phyloP scores from a whole-genome alignment of 495 filamentous ascomycete species.

The Daldinia vernicosa region DNA sequence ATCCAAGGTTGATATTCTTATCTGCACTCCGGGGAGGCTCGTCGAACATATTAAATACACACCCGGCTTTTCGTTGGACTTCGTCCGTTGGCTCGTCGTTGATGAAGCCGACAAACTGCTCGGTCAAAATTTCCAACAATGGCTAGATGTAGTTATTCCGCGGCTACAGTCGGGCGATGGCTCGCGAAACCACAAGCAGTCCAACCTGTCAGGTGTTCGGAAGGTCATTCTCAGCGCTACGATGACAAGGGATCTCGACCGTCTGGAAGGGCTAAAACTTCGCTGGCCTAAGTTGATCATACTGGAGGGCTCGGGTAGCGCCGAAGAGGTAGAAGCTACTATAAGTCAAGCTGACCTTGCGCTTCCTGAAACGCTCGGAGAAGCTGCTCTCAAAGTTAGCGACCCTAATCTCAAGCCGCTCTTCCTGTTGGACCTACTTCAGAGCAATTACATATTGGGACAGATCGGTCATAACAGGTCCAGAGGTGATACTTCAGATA shows the following conservation, averaged over 20 bases:
- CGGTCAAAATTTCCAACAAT: conserved; percentile 91
- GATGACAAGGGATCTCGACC: conserved; percentile 88
- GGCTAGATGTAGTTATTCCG: conserved; percentile 77
- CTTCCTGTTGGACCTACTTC: conserved; percentile 73
- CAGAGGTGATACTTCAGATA: conserved; percentile 28
- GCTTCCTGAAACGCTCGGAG: conserved; percentile 74
- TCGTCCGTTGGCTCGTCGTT: conserved; percentile 85
- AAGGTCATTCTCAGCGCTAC: conserved; percentile 92
- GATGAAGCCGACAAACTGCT: conserved; percentile 95
- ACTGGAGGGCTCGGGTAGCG: conserved; percentile 63
- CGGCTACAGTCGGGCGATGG: conserved; percentile 62
- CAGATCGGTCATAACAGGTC: conserved; percentile 4
- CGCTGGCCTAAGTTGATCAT: conserved; percentile 78
- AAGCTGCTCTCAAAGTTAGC: conserved; percentile 77
- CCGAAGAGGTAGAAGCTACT: conserved; percentile 43
- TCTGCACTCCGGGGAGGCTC: conserved; percentile 90
- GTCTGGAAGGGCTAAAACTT: conserved; percentile 77
- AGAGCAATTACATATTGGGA: conserved; percentile 48
- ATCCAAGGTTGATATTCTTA: conserved; percentile 85
- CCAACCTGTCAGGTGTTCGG: conserved; percentile 58
- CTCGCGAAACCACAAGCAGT: conserved; percentile 60
- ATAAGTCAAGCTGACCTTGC: conserved; percentile 53
- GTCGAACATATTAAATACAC: conserved; percentile 91
- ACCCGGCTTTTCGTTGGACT: conserved; percentile 76
- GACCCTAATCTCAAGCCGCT: conserved; percentile 85